Base-by-base conservation (phyloP, 768 basidiomycete species). In the Suillus sp. region DNA sequence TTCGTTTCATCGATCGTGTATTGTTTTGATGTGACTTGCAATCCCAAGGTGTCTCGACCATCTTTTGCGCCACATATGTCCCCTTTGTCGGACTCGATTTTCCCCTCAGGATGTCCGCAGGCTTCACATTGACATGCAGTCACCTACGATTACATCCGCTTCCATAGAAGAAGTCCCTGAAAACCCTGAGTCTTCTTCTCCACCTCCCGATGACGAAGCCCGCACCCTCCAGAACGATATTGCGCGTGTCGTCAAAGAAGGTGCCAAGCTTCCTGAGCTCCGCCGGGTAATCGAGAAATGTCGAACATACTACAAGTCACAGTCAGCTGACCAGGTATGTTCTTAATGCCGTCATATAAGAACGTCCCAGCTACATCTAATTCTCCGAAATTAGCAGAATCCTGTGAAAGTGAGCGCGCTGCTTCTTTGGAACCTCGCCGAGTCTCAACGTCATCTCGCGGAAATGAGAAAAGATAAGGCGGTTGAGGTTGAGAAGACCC, bases 71-170 rank as follows among this genome's bases (percentile, higher is more conserved):
- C 75, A 77, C 47, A 74, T 72, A 57, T 91, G 90, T 68, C 89
- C 90, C 53, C 75, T 92, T 55, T 92, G 90, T 75, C 84, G 89
- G 50, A 77, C 71, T 9, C 72, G 77, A 25, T 88, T 88, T 74
- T 77, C 81, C 13, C 71, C 75, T 25, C 68, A 75, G 18, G 77
- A 83, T 11, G 70, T 83, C 51, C 78, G 84, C 53, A 83, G 78
- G 72, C 82, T 92, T 57, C 89, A 88, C 70, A 73, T 90, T 55
- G 88, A 90, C 72, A 62, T 67, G 22, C 75, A 74, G 60, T 81
- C 85, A 54, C 74, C 62, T 60, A 68, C 71, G 34, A 68, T 68
- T 30, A 38, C 72, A 22, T 48, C 71, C 59, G 53, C 65, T n/a
- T 3, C 69, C 16, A 27, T 58, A 5, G 71, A 72, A 11, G 51